Evolutionary conservation across 2,329 filamentous ascomycete genomes (phyloP).

Genomic region (Aspergillus vadensis): DNA sequence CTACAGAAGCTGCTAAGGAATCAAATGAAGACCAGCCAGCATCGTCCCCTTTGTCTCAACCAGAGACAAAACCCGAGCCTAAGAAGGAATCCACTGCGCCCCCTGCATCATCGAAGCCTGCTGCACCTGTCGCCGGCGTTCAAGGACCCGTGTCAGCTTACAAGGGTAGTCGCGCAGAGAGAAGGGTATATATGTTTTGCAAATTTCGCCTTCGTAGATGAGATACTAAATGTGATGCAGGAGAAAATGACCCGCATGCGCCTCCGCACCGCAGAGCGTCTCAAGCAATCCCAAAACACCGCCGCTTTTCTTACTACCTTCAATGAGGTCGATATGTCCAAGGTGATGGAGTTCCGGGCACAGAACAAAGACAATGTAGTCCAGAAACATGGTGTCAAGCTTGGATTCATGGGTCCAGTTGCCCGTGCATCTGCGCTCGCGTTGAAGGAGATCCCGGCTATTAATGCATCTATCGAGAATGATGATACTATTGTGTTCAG

Average conservation of each 20-base stretch:
- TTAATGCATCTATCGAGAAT: conserved; percentile 96
- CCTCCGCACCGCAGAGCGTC: conserved; percentile 89
- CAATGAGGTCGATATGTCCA: conserved; percentile 99
- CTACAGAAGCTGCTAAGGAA: conserved; percentile 58
- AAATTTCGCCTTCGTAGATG: conserved; percentile 3
- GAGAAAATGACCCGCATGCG: conserved; percentile 99
- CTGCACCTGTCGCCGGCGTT: conserved; percentile 23
- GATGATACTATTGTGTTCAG: conserved; percentile 98
- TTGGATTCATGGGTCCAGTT: conserved; percentile 99
- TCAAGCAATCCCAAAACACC: conserved; percentile 99
- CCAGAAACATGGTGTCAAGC: conserved; percentile 94
- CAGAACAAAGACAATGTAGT: conserved; percentile 94
- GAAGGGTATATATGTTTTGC: conserved; percentile 65
- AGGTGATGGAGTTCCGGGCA: conserved; percentile 94
- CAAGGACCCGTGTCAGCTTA: conserved; percentile 41
- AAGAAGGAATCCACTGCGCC: conserved; percentile 48
- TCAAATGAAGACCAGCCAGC: conserved; percentile 39
- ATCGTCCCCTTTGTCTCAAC: not conserved
- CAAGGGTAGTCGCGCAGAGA: conserved; percentile 76
- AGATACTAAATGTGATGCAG: conserved; percentile 46
- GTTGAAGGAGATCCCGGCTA: conserved; percentile 89
- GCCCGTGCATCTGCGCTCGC: conserved; percentile 85
- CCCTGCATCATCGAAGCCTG: conserved; percentile 19
- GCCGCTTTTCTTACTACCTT: conserved; percentile 96
- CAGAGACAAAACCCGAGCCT: conserved; percentile 47